A percentile compares a stretch with the other conserved stretches of the same genome.
Evolutionary conservation across 2,329 filamentous ascomycete genomes (phyloP).

Genomic region (Venturia oleaginea): DNA sequence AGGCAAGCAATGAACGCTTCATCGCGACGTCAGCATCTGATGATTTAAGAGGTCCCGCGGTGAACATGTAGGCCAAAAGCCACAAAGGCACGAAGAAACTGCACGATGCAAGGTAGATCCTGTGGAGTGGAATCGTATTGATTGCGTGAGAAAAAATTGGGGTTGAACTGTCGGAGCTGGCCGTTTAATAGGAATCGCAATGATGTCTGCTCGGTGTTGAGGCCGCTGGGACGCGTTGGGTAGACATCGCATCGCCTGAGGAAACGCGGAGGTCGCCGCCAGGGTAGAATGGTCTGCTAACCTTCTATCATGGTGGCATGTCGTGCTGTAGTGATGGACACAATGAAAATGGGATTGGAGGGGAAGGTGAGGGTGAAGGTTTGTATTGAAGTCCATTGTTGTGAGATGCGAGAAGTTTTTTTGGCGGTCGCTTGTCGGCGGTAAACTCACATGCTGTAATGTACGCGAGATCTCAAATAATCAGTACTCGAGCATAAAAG

Average conservation of each 20-base stretch:
- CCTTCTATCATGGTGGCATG: not conserved
- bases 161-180: not conserved
- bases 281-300: not conserved
- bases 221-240: not conserved
- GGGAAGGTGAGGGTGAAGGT: not conserved
- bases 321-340: not conserved
- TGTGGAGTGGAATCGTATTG: not conserved
- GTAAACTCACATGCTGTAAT: not conserved
- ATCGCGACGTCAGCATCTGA: too few species aligned
- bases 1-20: not conserved
- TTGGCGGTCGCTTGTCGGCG: too few species aligned
- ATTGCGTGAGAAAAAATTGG: not conserved
- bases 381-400: too few species aligned
- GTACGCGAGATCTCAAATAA: not conserved
- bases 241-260: not conserved
- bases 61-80: too few species aligned
- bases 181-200: not conserved
- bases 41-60: too few species aligned
- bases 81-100: not conserved
- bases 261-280: too few species aligned
- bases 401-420: too few species aligned
- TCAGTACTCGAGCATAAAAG: too few species aligned
- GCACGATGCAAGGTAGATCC: not conserved
- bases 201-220: not conserved
- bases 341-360: not conserved